Evolutionary conservation across 805 yeast species (phyloP), one percentile per base, ranked within the genome.

Genomic region (Myxozyma mucilagina): DNA sequence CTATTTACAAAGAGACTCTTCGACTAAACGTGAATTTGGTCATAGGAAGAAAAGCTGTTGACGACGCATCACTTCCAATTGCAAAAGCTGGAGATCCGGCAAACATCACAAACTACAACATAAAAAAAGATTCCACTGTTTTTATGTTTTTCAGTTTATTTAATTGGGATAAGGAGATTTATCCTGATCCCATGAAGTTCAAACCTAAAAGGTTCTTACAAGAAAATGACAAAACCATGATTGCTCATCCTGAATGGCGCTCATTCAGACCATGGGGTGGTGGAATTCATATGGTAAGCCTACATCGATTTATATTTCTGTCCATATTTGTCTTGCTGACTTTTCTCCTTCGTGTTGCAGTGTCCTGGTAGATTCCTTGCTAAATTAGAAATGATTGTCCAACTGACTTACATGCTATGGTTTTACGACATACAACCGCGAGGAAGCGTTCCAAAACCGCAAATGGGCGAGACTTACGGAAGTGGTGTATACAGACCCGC

Each of bases 221-320:
- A 6, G 56, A 47, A 14, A 44, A 45, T 38, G 34, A 61, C 14
- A 58, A 57, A 9, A 38, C 29, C 1, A 13, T 56, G 20, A 35
- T 57, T 32, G 39, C n/a, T 1, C 44, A 53, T 13, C 49, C 57
- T 1, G 63, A 48, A 29, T 42, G 58, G 64, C 49, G 52, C 18
- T 34, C 63, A 5, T 61, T 41, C 45, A 29, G 35, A 14, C 60
- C 64, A 1, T 63, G 58, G 59, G 66, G 66, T 13, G 64, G 64
- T 34, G 66, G 66, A 4, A 18, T 42, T 10, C 57, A 56, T 29
- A 53, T 57, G n/a, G 59, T 57, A 51, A 5, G 60, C 29, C n/a
- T 24, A 29, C 7, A 14, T 31, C n/a, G 32, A 10, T 24, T 24
- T 4, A 20, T 24, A 34, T 43, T 6, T 36, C 8, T 1, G 14